Evolutionary conservation across 2,329 filamentous ascomycete genomes (phyloP), one percentile per base, ranked within the genome.

Genomic region (Didymosphaeria variabile): DNA sequence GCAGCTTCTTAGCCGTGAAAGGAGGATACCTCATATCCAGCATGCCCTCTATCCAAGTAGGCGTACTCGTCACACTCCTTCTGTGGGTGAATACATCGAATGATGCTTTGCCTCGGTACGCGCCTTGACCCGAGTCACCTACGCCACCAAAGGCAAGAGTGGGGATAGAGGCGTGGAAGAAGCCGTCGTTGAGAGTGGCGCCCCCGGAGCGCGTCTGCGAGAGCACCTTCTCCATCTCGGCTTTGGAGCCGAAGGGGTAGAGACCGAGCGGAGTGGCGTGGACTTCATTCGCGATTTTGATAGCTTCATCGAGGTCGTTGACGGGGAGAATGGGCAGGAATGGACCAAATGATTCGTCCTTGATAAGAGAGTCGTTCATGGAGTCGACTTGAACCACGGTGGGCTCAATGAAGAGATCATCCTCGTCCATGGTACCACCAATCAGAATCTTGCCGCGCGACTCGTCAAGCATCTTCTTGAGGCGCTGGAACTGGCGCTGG

Each of bases 331-430:
- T 88, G 64, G 92, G 90, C 68, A 97, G 93, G 61, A 97, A 85
- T n/a, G 95, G 95, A 7, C 94, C 95, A 75, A 99, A 99, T 46
- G 90, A 92, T 81, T 99, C 95, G 65, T 97, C 88, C 26, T 82
- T 81, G 73, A 97, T 86, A 79, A 97, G 87, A 8, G 90, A 85
- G 79, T 97, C 94, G 52, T 94, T 86, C 17, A 86, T 75, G 63
- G 88, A 88, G 67, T 91, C 85, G 40, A 97, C 90, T 62, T 92
- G 85, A n/a, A 99, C 89, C n/a, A 94, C 88, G 0, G 95, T 99
- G 0, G 94, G 92, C 76, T 94, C 93, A 69, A 99, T 95, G 79
- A 91, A 97, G 53, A 91, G 88, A 34, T 92, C 86, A 38, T 86
- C 83, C 75, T 92, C 89, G 77, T 98, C 93, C 81, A 91, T 89